Conservation (phyloP, 192 early-diverging fungal genomes). For the Mortierella hygrophila region DNA sequence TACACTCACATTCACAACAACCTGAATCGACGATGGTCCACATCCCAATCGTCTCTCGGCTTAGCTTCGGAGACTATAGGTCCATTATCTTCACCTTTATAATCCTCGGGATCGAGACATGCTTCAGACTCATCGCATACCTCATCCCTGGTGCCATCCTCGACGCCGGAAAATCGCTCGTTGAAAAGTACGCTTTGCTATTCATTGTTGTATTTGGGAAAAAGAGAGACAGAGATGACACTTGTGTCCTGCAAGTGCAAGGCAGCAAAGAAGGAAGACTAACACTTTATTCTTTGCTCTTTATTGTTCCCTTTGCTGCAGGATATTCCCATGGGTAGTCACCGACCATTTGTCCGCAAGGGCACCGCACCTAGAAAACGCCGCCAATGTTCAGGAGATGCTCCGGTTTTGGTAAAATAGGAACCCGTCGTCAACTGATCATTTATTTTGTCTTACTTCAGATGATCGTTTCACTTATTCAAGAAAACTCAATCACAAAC, state of each 20-base stretch:
- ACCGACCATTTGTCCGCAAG: constrained; percentile 39
- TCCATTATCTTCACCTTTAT: constrained; percentile 47
- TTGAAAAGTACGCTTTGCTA: constrained; percentile 37
- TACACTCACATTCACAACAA: background rate
- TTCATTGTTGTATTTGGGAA: background rate
- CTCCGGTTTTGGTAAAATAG: constrained; percentile 54
- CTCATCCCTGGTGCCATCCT: constrained; percentile 34
- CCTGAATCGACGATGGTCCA: constrained; percentile 25
- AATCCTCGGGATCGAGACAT: constrained; percentile 48
- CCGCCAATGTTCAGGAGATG: constrained; percentile 60
- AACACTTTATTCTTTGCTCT: background rate
- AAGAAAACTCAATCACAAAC: background rate
- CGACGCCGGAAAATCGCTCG: constrained; percentile 15
- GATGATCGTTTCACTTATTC: background rate
- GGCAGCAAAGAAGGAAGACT: background rate
- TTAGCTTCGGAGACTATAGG: constrained; percentile 48
- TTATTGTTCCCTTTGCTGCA: background rate
- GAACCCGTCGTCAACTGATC: too few species aligned
- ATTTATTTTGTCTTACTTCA: background rate
- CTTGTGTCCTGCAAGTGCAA: background rate
- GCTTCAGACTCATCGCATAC: constrained; percentile 31
- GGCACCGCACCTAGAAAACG: constrained; percentile 40
- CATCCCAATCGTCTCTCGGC: constrained; percentile 52
- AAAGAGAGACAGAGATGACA: too few species aligned
- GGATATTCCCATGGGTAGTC: constrained; percentile 49